Base-by-base conservation (phyloP, 352 stramenopile genomes). In the Pythium graminicola region DNA sequence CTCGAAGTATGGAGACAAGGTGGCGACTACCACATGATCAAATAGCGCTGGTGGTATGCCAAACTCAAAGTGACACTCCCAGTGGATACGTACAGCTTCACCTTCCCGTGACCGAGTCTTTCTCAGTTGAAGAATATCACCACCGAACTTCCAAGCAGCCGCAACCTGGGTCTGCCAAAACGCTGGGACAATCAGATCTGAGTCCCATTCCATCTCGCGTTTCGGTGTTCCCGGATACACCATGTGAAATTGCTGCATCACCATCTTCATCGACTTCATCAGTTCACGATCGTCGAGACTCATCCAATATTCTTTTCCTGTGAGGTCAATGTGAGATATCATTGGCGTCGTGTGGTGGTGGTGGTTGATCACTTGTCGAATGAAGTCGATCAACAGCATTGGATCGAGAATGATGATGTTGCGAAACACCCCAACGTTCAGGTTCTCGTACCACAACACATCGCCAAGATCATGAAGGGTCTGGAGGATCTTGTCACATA, bases 321-420 rank as follows among this genome's bases (percentile, higher is more conserved):
- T 22, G 6, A 49, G 41, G 4, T 41, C 29, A 3, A 4, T 2
- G 28, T 49, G 28, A 7, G 14, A 28, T 2, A 57, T 27, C n/a
- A 40, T 22, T 19, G 36, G 11, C 28, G 14, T 19, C 4, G 9
- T 31, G 5, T 36, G 29, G 1, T 62, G 22, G n/a, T n/a, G n/a
- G 40, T 56, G 46, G 10, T 51, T 44, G 10, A 55, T 17, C 14
- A 56, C 20, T 19, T 50, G 38, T 1, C 45, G 45, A 9, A 62
- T 36, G 20, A 56, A 62, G 29, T 52, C 41, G 31, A 62, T 62
- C 2, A 62, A 7, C 6, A 56, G n/a, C 6, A 43, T n/a, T 14
- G 54, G 46, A 35, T 51, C n/a, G 14, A 52, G 24, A 29, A 62
- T 48, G 3, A 62, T 32, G 0, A 11, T 47, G 6, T 40, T 7